Evolutionary conservation across 2,329 filamentous ascomycete species (phyloP), one percentile per base, ranked within the genome.

Genomic region (Aspergillus novofumigatus): DNA sequence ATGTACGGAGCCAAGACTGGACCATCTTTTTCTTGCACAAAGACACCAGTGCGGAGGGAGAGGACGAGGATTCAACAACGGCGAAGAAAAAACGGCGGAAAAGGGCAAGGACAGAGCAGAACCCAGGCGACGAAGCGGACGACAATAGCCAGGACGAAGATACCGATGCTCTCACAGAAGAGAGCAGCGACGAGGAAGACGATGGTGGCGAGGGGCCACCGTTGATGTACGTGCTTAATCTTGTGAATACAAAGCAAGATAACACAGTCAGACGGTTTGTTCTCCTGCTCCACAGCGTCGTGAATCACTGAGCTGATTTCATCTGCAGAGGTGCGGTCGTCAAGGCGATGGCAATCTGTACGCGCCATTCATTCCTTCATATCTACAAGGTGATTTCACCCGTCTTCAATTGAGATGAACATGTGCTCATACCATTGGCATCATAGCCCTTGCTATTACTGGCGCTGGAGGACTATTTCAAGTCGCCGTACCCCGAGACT

Each of bases 21-120:
- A 99, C 94, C 45, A 96, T 97, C 55, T 99, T 99, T 79, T 99
- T 99, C 72, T 74, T 99, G 56, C 94, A 99, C 78, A 97, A 97
- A 73, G 94, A 99, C 72, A 90, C 88, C 3, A 92, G 86, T 59
- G 86, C 88, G 52, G 88, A 90, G 56, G 92, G 94, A 59, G 89
- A 96, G 59, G 89, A 92, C 29, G 84, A 86, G 56, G 88, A 91
- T 65, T 66, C 80, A 72, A 55, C 78, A 75, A 63, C 75, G 76
- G 69, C 80, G 21, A 71, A 68, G 53, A 72, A 69, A 77, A 62
- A 76, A 9, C 44, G 44, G 44, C 44, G 44, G 75, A 68, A 59
- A 63, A 80, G 52, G 75, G 77, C 49, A 75, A 80, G 52, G 71
- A 80, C 60, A 59, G 79, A 49, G 73, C 76, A 45, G 74, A 79